These are phyloP conservation scores for Cryptosporidium xiaoi DNA, from an alignment of 169 alveolate genomes.

Conservation along the genomic window DNA sequence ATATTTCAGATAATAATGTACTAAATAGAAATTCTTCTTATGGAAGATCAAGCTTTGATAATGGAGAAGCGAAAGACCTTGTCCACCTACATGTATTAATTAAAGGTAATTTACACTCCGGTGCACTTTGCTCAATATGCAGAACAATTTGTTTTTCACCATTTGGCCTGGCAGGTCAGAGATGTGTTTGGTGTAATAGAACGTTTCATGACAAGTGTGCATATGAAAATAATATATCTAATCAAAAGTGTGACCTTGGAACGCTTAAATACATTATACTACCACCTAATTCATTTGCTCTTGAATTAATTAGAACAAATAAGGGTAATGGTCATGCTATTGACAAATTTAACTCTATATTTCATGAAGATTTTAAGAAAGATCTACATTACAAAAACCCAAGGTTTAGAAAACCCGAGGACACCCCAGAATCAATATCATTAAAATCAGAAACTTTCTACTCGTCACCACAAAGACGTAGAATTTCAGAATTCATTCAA, in stretches of 20 bases:
- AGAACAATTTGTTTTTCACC: constrained; percentile 69
- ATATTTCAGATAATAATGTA: neutral
- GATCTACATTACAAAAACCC: neutral
- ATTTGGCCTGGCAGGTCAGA: constrained; percentile 58
- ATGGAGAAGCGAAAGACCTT: neutral
- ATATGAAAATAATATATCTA: constrained; percentile 1
- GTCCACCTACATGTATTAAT: constrained; percentile 29
- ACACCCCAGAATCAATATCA: neutral
- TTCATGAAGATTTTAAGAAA: neutral
- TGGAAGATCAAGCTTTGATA: neutral
- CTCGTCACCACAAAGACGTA: neutral
- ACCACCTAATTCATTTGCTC: constrained; percentile 51
- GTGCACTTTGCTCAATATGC: constrained; percentile 64
- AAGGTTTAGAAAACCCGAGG: neutral
- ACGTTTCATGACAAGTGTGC: constrained; percentile 78
- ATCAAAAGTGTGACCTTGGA: constrained; percentile 52
- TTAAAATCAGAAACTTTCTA: neutral
- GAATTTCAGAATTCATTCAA: constrained; percentile 63
- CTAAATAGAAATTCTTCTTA: too few species aligned
- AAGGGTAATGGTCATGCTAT: neutral
- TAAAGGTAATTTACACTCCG: constrained; percentile 58
- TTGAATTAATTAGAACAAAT: constrained; percentile 21
- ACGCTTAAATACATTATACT: constrained; percentile 58
- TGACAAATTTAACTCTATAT: neutral
- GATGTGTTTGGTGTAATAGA: constrained; percentile 80